Conservation (phyloP, 2,329 filamentous ascomycete genomes). For the Cladosporium sphaerospermum region DNA sequence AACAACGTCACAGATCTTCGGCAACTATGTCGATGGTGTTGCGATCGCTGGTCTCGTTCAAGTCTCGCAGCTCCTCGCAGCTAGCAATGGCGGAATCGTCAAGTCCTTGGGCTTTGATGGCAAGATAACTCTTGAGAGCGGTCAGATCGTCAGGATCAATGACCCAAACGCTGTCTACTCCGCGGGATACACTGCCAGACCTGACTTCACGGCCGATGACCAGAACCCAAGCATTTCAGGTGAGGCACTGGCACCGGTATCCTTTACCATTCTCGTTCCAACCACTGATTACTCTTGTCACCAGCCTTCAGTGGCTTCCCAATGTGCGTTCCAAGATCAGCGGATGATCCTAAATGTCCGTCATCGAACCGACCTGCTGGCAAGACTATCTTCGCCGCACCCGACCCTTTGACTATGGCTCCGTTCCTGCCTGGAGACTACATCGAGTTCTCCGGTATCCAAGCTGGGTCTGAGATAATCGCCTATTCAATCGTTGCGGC, state of each 20-base stretch:
- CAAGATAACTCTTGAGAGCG: conserved; percentile 8
- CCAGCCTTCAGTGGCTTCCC: conserved; percentile 45
- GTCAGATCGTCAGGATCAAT: conserved; percentile 17
- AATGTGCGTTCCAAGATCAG: conserved; percentile 46
- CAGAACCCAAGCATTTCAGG: conserved; percentile 40
- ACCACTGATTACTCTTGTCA: background rate
- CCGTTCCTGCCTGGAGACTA: conserved; percentile 38
- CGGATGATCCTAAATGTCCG: conserved; percentile 32
- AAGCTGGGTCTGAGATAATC: conserved; percentile 29
- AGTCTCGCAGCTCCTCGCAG: conserved; percentile 31
- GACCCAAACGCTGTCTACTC: conserved; percentile 20
- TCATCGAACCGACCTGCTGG: conserved; percentile 31
- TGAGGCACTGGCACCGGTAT: background rate
- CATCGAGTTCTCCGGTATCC: conserved; percentile 36
- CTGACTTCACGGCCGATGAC: conserved; percentile 45
- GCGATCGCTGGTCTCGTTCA: conserved; percentile 35
- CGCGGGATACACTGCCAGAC: conserved; percentile 29
- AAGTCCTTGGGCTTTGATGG: conserved; percentile 10
- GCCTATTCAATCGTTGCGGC: conserved; percentile 33
- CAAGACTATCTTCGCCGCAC: conserved; percentile 27
- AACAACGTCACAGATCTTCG: conserved; percentile 25
- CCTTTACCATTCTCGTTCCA: background rate
- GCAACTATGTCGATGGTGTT: conserved; percentile 33
- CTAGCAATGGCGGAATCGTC: conserved; percentile 2
- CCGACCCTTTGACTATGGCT: conserved; percentile 36